Evolutionary conservation across 2,329 filamentous ascomycete species (phyloP).

Genomic region (Paecilomyces dactylethromorphus): DNA sequence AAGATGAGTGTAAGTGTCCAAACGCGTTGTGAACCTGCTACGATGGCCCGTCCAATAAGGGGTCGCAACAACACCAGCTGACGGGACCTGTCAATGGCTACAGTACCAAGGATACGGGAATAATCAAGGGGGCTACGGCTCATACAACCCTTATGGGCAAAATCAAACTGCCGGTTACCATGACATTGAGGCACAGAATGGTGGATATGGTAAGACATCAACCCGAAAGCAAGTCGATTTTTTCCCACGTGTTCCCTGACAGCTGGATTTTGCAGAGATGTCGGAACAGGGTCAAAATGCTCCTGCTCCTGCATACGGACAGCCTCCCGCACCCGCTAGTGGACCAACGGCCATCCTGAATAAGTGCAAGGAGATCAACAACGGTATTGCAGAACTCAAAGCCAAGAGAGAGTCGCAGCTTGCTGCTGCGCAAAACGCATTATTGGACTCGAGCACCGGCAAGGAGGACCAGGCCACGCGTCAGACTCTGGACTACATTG

Average conservation of each 20-base stretch:
- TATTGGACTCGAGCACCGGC: constrained; percentile 68
- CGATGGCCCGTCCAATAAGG: background rate
- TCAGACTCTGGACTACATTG: constrained; percentile 65
- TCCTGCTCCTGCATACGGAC: constrained; percentile 23
- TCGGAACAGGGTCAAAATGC: constrained; percentile 29
- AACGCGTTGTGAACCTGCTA: background rate
- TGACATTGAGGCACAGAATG: constrained; percentile 27
- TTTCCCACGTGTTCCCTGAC: background rate
- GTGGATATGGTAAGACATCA: constrained; percentile 27
- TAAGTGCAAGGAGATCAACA: constrained; percentile 74
- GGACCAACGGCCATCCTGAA: constrained; percentile 76
- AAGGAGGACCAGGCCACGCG: constrained; percentile 59
- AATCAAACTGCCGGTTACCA: constrained; percentile 20
- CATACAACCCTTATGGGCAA: constrained; percentile 48
- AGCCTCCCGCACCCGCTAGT: constrained; percentile 22
- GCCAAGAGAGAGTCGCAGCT: constrained; percentile 43
- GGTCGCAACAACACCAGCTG: background rate
- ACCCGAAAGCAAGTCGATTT: background rate
- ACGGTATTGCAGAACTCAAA: constrained; percentile 68
- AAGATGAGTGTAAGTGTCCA: constrained; percentile 10
- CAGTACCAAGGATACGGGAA: constrained; percentile 20
- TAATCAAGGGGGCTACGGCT: constrained; percentile 39
- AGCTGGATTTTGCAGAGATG: constrained; percentile 19
- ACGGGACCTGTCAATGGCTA: constrained; percentile 4
- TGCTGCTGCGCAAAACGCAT: constrained; percentile 60